Conservation (phyloP, 2,329 filamentous ascomycete species). For the Colletotrichum costaricense region DNA sequence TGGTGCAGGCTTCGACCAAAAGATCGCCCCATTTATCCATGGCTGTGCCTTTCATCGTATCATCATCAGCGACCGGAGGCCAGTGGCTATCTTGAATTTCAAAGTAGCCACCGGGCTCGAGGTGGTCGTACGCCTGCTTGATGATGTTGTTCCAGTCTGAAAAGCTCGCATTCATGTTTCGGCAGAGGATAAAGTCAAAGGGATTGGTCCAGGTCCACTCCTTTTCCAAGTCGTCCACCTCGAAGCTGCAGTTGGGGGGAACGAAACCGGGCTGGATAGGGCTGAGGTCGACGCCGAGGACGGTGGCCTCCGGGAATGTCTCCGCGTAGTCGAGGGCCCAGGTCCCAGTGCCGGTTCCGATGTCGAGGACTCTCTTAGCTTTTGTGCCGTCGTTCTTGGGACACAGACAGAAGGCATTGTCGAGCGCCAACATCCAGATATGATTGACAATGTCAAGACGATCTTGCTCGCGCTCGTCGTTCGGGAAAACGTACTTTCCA, state of each 20-base stretch:
- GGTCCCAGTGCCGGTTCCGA: conserved; percentile 30
- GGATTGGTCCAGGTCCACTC: conserved; percentile 38
- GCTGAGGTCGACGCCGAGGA: conserved; percentile 46
- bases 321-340: conserved; percentile 35
- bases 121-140: conserved; percentile 28
- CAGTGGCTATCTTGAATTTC: conserved; percentile 38
- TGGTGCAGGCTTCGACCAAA: background rate
- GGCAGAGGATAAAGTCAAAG: conserved; percentile 49
- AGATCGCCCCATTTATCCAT: conserved; percentile 8
- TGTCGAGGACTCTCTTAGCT: conserved; percentile 38
- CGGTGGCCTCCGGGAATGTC: conserved; percentile 2
- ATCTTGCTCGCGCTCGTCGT: conserved; percentile 38
- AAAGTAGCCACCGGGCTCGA: conserved; percentile 27
- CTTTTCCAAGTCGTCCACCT: conserved; percentile 46
- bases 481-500: conserved; percentile 42
- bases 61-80: conserved; percentile 45
- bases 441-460: conserved; percentile 50
- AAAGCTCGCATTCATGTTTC: conserved; percentile 46
- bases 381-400: conserved; percentile 37
- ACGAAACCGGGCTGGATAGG: conserved; percentile 49
- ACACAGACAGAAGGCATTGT: conserved; percentile 42
- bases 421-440: conserved; percentile 45
- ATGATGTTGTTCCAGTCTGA: conserved; percentile 38
- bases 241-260: conserved; percentile 44
- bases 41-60: conserved; percentile 43